phyloP scores from a whole-genome alignment of 768 basidiomycete genomes.

The Panellus pusillus region DNA sequence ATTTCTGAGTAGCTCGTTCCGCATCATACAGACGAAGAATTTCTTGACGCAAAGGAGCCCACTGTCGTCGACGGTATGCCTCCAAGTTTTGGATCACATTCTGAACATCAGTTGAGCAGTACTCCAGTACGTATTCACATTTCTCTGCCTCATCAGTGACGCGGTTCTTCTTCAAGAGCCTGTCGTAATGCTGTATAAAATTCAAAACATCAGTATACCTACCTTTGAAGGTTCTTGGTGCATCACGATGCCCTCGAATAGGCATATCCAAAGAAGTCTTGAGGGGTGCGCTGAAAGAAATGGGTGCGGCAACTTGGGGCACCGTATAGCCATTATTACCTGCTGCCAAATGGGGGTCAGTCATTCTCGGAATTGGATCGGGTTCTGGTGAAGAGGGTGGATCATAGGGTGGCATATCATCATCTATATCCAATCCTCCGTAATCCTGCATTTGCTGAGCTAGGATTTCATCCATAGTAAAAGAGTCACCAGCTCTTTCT shows the following conservation, averaged over 20 bases:
- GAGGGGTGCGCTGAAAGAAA: neutral
- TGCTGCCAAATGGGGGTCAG: no score
- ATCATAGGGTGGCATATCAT: no score
- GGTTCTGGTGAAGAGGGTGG: no score
- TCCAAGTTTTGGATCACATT: neutral
- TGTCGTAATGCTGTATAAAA: constrained; percentile 1
- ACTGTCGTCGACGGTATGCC: neutral
- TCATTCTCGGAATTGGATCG: no score
- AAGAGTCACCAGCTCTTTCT: no score
- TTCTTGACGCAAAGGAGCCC: neutral
- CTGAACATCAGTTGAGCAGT: constrained; percentile 2
- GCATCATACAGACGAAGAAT: neutral
- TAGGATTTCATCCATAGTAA: no score
- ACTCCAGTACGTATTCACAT: neutral
- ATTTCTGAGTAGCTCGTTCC: neutral
- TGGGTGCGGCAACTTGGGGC: neutral
- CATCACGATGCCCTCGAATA: neutral
- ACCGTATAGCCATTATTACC: no score
- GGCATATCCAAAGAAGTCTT: neutral
- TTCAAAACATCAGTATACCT: neutral
- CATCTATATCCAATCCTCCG: no score
- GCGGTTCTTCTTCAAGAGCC: neutral
- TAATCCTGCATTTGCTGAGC: no score
- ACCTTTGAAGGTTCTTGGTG: neutral
- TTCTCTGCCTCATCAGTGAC: neutral